These are phyloP conservation scores for Adiantum capillusveneris DNA, from an alignment of 75 land plant species.

Conservation along the genomic window DNA sequence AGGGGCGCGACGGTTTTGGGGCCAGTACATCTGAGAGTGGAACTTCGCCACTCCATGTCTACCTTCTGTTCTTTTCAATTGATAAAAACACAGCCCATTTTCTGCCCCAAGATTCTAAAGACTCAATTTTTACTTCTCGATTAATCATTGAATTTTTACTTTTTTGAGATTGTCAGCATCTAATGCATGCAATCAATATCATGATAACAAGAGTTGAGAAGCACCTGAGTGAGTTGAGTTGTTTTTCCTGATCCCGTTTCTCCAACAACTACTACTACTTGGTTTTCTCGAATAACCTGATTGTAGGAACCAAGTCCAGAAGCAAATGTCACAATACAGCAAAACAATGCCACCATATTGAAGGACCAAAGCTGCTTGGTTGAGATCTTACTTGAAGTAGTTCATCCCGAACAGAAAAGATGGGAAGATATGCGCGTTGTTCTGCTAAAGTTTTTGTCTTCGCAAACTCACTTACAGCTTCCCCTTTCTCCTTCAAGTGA, in stretches of 20 bases:
- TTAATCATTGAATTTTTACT: too few species aligned
- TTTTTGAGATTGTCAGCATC: too few species aligned
- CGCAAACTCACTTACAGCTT: constrained; percentile 96
- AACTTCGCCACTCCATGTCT: too few species aligned
- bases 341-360: neutral
- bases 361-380: neutral
- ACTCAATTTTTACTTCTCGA: too few species aligned
- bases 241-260: constrained; percentile 99
- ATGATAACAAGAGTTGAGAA: too few species aligned
- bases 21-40: too few species aligned
- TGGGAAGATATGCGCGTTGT: constrained; percentile 94
- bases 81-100: too few species aligned
- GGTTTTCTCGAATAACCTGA: constrained; percentile 93
- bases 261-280: constrained; percentile 91
- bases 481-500: constrained; percentile 88
- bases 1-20: too few species aligned
- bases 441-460: constrained; percentile 74
- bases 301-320: neutral
- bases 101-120: too few species aligned
- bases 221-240: constrained; percentile 95
- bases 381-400: constrained; percentile 57
- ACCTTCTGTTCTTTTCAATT: too few species aligned
- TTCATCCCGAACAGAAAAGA: constrained; percentile 85
- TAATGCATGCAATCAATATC: too few species aligned
- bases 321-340: neutral